Evolutionary conservation across 192 early-diverging fungal species (phyloP), one percentile per base, ranked within the genome.

Genomic region (Helicostylum pulchrum): DNA sequence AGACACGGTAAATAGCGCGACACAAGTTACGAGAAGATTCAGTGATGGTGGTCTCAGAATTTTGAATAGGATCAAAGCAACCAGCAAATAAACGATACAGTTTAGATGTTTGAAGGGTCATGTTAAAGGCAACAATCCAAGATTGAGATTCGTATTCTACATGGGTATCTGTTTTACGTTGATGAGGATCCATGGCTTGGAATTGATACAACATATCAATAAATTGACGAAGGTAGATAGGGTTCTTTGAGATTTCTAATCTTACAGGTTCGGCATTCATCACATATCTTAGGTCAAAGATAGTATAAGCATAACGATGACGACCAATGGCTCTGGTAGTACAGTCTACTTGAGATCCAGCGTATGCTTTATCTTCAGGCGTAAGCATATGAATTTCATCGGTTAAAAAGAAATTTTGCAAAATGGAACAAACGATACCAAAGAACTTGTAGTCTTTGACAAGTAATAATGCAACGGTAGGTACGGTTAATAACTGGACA

Each of bases 401-500:
- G 15, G 83, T 83, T 36, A 89, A 78, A 65, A 92, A 97, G 72
- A 94, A 93, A 39, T 81, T 83, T 44, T 88, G 88, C 17, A 97
- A 69, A 32, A 94, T 86, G 11, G 82, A 72, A 53, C 93, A 84
- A 8, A 96, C 84, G 47, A 87, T 88, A 34, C 84, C 81, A 70
- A 95, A 77, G 53, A 95, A 88, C 31, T 83, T 81, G 58, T 95
- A 86, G 71, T 90, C 71, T 57, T 83, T 83, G 4, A 92, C 85
- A 23, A 99, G 75, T 65, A 92, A 82, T 4, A 87, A 81, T 7
- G 94, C 90, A 50, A 97, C 86, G 5, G 91, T 92, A 0, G 94
- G 94, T 0, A 94, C 90, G 4, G 97, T 96, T 71, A 96, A 94
- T 17, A 97, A 72, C 76, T 99, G 96, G 17, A 99, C 92, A 0